Base-by-base conservation (phyloP, 2,329 filamentous ascomycete species). In the Endoconidiophora laricicola region DNA sequence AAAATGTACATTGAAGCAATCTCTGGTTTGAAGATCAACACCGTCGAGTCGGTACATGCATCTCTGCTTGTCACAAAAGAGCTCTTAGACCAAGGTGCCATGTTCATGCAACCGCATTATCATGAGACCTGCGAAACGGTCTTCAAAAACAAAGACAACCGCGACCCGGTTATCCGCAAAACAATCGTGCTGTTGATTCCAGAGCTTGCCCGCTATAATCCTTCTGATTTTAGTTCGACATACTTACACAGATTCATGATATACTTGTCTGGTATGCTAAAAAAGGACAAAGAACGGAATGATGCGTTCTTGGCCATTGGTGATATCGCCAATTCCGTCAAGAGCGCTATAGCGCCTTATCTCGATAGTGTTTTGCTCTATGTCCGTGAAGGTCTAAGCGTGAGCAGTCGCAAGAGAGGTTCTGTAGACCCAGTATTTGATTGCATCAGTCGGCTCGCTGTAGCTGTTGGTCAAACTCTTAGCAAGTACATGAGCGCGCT, bases 81-180 rank as follows among this genome's bases (percentile, higher is more conserved):
- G 66, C 74, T 98, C 44, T 77, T 98, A 16, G 78, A 91, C 55
- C 90, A 94, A 62, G 91, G 91, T 48, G 88, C 87, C 58, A 98
- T 98, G 90, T 98, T 94, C 65, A 96, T 98, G 91, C 87, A 94
- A 59, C 85, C 88, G 38, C 79, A 88, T 61, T 98, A 96, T 64
- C 78, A 82, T 52, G 86, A 94, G 58, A 82, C 86, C 9, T 96
- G 90, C 62, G 91, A 98, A 55, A 88, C 91, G 55, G 85, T 95
- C 36, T 80, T 90, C 56, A 83, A 84, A 54, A 85, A 94, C 63
- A 94, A 94, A 63, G 91, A 98, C 58, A 86, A 96, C 58, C 79
- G 86, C 49, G 93, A 98, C 58, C 70, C 79, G 3, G 83, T 87
- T 36, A 91, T 96, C 57, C 77, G 90, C 49, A 83, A 84, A 58